Evolutionary conservation across 2,329 filamentous ascomycete genomes (phyloP), one percentile per base, ranked within the genome.

Genomic region (Nemania bipapillata): DNA sequence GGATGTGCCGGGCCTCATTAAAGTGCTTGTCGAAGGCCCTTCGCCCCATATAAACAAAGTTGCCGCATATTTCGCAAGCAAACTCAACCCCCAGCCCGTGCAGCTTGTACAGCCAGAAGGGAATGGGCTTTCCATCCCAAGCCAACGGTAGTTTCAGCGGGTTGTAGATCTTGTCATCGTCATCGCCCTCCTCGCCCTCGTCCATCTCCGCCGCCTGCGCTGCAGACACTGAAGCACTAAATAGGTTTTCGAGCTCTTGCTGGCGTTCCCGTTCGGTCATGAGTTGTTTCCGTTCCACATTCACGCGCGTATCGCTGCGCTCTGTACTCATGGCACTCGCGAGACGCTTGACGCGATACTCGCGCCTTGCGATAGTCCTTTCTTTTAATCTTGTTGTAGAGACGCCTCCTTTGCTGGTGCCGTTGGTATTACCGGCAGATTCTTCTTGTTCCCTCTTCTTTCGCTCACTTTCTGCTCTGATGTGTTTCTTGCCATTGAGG

Each of bases 81-180:
- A 97, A 97, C 75, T 99, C 96, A 12, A 97, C 94, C 8, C 96
- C 96, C 28, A 99, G 84, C 1, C 96, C 96, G 78, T 99, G 96
- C 17, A 99, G 86, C 74, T 97, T 96, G 85, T 98, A 99, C 17
- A 99, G 87, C 96, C 96, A 99, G 84, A 96, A 99, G 0, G 96
- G 96, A 75, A 99, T 99, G 0, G 96, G 96, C 79, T 99, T 99
- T 74, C 96, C 96, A 74, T 99, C 96, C 96, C 96, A 99, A 2
- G 93, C 95, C 7, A 99, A 86, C 0, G 96, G 96, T 1, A 99
- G 86, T 79, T 99, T 99, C 73, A 99, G 86, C 0, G 96, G 96
- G 79, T 99, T 99, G 85, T 98, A 97, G 68, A 98, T 92, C 78
- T 90, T 94, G 72, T 97, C 94, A 50, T 95, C 92, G 45, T 90